phyloP scores from a whole-genome alignment of 805 yeast genomes.

The Metschnikowia hibisci region DNA sequence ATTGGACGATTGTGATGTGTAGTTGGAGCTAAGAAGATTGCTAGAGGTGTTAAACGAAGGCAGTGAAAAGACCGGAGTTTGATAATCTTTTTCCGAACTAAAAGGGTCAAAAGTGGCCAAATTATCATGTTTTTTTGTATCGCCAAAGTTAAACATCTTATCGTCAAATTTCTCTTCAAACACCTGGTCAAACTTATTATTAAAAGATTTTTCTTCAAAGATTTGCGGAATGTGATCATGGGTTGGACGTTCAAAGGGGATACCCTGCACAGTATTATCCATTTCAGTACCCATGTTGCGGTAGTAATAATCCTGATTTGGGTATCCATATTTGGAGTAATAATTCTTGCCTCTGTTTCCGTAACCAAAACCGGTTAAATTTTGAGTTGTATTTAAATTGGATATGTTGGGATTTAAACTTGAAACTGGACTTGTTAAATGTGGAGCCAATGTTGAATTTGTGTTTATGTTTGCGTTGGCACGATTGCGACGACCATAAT shows the following conservation, averaged over 20 bases:
- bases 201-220: conserved; percentile 12
- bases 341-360: background rate
- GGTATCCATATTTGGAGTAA: conserved; percentile 1
- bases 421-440: too few species aligned
- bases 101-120: conserved; percentile 28
- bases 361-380: background rate
- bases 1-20: conserved; percentile 15
- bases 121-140: conserved; percentile 8
- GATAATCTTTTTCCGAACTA: conserved; percentile 8
- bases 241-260: background rate
- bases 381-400: background rate
- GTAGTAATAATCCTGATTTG: background rate
- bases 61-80: conserved; percentile 12
- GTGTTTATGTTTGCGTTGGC: background rate
- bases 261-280: background rate
- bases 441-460: too few species aligned
- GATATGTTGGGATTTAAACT: background rate
- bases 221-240: conserved; percentile 16
- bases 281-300: background rate
- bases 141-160: background rate
- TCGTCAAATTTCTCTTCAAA: background rate
- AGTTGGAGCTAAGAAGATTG: conserved; percentile 14
- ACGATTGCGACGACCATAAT: conserved; percentile 17
- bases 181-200: background rate
- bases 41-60: conserved; percentile 17